Conservation (phyloP, 2,329 filamentous ascomycete genomes). For the Beauveria scarabaeidicola region DNA sequence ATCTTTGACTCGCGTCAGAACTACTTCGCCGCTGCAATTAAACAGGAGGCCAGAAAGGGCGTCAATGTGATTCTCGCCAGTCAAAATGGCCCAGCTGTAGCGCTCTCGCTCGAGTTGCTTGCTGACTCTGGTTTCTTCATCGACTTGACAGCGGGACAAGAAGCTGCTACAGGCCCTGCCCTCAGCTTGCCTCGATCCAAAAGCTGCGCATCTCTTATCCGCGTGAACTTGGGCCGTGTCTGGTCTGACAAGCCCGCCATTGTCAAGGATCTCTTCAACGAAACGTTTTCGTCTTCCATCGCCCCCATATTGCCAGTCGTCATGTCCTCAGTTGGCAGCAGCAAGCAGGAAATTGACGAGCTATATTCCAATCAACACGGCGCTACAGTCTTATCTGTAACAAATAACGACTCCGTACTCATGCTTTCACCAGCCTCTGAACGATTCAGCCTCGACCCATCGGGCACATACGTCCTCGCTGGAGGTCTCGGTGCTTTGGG, state of each 20-base stretch:
- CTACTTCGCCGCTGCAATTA: no score
- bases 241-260: not conserved
- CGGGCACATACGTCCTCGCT: slow-evolving; percentile 11
- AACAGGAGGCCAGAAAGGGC: not conserved
- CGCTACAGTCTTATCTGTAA: not conserved
- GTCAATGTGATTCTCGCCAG: not conserved
- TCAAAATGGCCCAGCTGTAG: not conserved
- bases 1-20: not conserved
- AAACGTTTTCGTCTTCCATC: not conserved
- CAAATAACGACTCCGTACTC: no score
- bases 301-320: not conserved
- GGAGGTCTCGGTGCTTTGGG: slow-evolving; percentile 14
- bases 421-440: no score
- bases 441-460: not conserved
- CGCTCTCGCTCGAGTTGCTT: not conserved
- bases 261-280: not conserved
- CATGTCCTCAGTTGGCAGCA: not conserved
- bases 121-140: not conserved
- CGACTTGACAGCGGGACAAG: not conserved
- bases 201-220: slow-evolving; percentile 4
- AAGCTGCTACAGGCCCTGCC: not conserved
- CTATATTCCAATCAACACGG: not conserved
- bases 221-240: not conserved
- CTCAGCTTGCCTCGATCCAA: not conserved
- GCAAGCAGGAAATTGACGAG: not conserved